These are phyloP conservation scores for Helicostylum pulchrum DNA, from an alignment of 192 early-diverging fungal genomes.

Conservation along the genomic window DNA sequence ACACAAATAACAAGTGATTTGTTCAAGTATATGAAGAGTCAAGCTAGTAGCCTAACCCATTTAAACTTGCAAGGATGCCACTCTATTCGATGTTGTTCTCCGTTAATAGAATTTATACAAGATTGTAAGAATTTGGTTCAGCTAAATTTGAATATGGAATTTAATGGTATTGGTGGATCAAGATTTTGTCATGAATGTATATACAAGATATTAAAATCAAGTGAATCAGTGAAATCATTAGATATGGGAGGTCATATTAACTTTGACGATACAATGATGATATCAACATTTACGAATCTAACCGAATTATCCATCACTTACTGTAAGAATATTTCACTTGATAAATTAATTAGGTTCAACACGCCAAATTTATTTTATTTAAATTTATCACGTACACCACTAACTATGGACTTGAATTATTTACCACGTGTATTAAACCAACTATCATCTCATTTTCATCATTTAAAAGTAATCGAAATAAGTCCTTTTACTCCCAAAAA, in stretches of 20 bases:
- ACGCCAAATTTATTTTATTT: slow-evolving; percentile 9
- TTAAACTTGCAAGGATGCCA: slow-evolving; percentile 4
- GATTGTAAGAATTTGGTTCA: neutral
- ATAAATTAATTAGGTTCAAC: neutral
- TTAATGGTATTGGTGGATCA: neutral
- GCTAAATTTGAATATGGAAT: slow-evolving; percentile 5
- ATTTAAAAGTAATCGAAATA: slow-evolving; percentile 13
- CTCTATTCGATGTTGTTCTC: neutral
- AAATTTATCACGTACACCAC: slow-evolving; percentile 6
- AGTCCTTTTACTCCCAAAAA: slow-evolving; percentile 1
- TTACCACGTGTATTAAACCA: slow-evolving; percentile 7
- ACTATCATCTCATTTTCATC: neutral
- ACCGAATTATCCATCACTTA: neutral
- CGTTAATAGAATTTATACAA: neutral
- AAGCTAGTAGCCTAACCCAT: neutral
- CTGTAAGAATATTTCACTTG: slow-evolving; percentile 6
- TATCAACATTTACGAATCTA: too few species aligned
- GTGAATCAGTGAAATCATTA: neutral
- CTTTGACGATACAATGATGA: neutral
- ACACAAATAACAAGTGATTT: slow-evolving; percentile 2
- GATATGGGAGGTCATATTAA: slow-evolving; percentile 11
- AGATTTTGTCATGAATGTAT: slow-evolving; percentile 12
- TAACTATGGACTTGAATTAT: neutral
- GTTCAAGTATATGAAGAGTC: neutral
- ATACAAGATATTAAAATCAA: neutral